Evolutionary conservation across 192 early-diverging fungal species (phyloP).

Genomic region (Coemansia asiatica): DNA sequence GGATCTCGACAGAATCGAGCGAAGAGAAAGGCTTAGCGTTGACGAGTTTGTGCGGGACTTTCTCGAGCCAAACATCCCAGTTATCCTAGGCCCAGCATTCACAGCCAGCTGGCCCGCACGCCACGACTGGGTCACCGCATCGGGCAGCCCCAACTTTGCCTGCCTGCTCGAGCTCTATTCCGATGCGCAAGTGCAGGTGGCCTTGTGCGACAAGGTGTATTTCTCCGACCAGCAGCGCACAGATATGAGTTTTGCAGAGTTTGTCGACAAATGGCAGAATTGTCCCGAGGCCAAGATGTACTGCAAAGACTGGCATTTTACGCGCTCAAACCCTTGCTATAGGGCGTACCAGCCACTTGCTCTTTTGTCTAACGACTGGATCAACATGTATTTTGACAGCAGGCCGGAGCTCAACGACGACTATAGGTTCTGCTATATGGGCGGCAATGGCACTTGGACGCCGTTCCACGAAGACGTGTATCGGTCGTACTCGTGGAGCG

Average conservation of each 20-base stretch:
- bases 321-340: constrained; percentile 1
- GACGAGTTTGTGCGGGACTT: constrained; percentile 38
- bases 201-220: constrained; percentile 59
- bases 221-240: constrained; percentile 66
- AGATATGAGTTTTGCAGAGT: constrained; percentile 58
- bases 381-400: constrained; percentile 63
- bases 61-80: constrained; percentile 31
- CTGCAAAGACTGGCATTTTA: constrained; percentile 76
- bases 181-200: constrained; percentile 57
- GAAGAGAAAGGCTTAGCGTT: constrained; percentile 26
- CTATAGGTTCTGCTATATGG: constrained; percentile 74
- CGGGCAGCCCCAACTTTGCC: constrained; percentile 22
- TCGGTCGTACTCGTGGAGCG: constrained; percentile 74
- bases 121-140: constrained; percentile 56
- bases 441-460: constrained; percentile 68
- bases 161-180: constrained; percentile 39
- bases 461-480: constrained; percentile 79
- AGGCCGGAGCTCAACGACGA: constrained; percentile 57
- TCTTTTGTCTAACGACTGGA: constrained; percentile 63
- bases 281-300: constrained; percentile 38
- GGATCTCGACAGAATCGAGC: constrained; percentile 23
- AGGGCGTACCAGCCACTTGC: constrained; percentile 13
- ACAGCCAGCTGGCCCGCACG: constrained; percentile 57
- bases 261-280: constrained; percentile 56
- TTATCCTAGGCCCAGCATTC: constrained; percentile 22